Conservation (phyloP, 2,329 filamentous ascomycete species). For the Penicillium janthinellum region DNA sequence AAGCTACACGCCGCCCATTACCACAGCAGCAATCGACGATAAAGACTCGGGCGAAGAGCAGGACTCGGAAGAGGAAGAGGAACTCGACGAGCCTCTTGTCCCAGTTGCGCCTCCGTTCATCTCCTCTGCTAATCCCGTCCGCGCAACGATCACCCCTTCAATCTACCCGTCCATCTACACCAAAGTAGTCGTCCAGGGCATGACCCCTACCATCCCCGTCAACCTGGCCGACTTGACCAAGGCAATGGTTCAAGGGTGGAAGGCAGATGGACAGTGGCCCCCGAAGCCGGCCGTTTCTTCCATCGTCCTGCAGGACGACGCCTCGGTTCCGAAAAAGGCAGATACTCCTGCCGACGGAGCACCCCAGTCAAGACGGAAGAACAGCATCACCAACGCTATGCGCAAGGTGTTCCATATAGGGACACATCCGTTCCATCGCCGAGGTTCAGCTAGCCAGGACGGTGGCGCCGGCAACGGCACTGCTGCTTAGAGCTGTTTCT, state of each 20-base stretch:
- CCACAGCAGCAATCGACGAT: slow-evolving; percentile 27
- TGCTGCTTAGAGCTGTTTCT: slow-evolving; percentile 4
- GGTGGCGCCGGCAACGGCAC: slow-evolving; percentile 8
- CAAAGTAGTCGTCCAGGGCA: slow-evolving; percentile 77
- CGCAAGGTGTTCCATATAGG: slow-evolving; percentile 45
- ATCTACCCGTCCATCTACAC: slow-evolving; percentile 84
- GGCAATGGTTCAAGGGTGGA: slow-evolving; percentile 87
- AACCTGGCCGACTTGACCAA: slow-evolving; percentile 80
- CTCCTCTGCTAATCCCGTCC: slow-evolving; percentile 72
- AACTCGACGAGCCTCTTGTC: slow-evolving; percentile 61
- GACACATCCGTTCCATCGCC: slow-evolving; percentile 43
- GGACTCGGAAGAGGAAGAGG: slow-evolving; percentile 29
- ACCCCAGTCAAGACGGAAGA: slow-evolving; percentile 30
- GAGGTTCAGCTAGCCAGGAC: slow-evolving; percentile 32
- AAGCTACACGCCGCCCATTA: slow-evolving; percentile 38
- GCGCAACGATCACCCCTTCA: slow-evolving; percentile 71
- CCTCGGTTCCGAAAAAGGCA: slow-evolving; percentile 26
- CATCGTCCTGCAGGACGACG: slow-evolving; percentile 35
- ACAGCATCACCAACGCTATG: slow-evolving; percentile 43
- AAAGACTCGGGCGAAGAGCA: slow-evolving; percentile 30
- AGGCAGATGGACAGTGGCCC: slow-evolving; percentile 90
- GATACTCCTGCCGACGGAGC: slow-evolving; percentile 15
- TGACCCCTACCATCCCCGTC: slow-evolving; percentile 84
- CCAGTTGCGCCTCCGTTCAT: slow-evolving; percentile 75
- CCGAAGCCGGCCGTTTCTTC: slow-evolving; percentile 55